Evolutionary conservation across 805 yeast genomes (phyloP).

Genomic region (Wickerhamiella azymoides): DNA sequence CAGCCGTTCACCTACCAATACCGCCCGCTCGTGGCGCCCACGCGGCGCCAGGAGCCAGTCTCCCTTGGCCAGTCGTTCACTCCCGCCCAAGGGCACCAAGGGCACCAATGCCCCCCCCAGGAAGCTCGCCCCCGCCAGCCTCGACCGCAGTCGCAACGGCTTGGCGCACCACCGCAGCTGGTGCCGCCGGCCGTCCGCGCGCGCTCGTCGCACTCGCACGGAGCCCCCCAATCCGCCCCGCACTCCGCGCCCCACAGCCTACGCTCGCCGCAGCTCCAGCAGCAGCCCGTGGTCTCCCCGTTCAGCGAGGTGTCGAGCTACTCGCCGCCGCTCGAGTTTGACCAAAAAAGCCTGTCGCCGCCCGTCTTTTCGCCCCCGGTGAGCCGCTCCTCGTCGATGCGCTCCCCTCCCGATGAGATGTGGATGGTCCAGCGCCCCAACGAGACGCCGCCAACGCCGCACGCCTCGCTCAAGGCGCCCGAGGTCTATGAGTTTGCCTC

Average conservation of each 20-base stretch:
- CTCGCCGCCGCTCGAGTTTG: slow-evolving; percentile 1
- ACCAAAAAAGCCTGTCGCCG: slow-evolving; percentile 3
- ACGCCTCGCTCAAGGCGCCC: neutral
- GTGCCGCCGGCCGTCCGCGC: neutral
- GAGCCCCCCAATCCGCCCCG: neutral
- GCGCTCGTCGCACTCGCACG: neutral
- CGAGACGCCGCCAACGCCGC: slow-evolving; percentile 9
- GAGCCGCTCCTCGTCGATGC: slow-evolving; percentile 5
- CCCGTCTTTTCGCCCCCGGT: slow-evolving; percentile 7
- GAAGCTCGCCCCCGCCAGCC: neutral
- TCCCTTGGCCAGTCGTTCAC: neutral
- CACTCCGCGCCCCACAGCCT: neutral
- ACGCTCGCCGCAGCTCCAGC: neutral
- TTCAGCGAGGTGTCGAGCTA: neutral
- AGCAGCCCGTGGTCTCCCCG: neutral
- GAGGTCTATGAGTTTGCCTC: slow-evolving; percentile 2
- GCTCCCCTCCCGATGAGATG: slow-evolving; percentile 5
- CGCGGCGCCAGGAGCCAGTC: neutral
- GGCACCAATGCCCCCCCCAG: too few species aligned
- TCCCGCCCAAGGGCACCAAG: neutral
- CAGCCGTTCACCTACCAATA: neutral
- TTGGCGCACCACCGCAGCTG: neutral
- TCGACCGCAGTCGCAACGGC: neutral
- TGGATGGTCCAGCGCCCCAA: slow-evolving; percentile 3
- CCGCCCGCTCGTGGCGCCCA: neutral